Evolutionary conservation across 164 flowering plant species (phyloP).

Genomic region (Tetrastigma voinierianum): DNA sequence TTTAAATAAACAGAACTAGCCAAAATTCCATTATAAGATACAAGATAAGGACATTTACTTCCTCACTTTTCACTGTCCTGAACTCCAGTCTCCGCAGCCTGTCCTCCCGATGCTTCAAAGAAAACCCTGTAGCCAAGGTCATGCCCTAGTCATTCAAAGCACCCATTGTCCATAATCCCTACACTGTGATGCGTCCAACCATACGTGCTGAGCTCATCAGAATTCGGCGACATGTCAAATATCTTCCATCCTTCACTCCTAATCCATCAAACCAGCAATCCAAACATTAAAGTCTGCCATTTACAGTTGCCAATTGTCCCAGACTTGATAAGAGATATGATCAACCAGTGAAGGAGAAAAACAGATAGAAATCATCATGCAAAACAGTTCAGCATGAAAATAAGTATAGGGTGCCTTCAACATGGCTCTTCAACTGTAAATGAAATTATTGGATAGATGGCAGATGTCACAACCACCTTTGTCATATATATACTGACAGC

Average conservation of each 20-base stretch:
- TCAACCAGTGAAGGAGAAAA: neutral
- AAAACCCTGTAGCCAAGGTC: constrained; percentile 65
- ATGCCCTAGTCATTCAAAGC: constrained; percentile 63
- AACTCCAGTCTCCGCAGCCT: constrained; percentile 99
- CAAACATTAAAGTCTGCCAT: constrained; percentile 75
- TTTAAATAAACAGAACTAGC: neutral
- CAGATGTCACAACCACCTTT: neutral
- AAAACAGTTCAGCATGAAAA: neutral
- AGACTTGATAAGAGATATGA: too few relatives aligned
- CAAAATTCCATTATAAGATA: neutral
- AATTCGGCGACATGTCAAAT: constrained; percentile 78
- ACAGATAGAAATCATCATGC: neutral
- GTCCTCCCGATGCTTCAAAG: constrained; percentile 58
- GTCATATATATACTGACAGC: neutral
- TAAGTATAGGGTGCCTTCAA: too few relatives aligned
- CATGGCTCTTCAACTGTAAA: neutral
- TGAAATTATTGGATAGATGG: too few relatives aligned
- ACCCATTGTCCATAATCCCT: constrained; percentile 87
- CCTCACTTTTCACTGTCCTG: constrained; percentile 50
- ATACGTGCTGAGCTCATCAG: too few relatives aligned
- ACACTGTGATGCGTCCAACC: constrained; percentile 96
- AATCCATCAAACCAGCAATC: constrained; percentile 94
- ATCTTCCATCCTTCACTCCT: constrained; percentile 83
- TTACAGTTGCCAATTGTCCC: constrained; percentile 8
- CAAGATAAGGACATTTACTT: constrained; percentile 34